phyloP scores from a whole-genome alignment of 2,329 filamentous ascomycete genomes.

The Penicillium rolfsii region DNA sequence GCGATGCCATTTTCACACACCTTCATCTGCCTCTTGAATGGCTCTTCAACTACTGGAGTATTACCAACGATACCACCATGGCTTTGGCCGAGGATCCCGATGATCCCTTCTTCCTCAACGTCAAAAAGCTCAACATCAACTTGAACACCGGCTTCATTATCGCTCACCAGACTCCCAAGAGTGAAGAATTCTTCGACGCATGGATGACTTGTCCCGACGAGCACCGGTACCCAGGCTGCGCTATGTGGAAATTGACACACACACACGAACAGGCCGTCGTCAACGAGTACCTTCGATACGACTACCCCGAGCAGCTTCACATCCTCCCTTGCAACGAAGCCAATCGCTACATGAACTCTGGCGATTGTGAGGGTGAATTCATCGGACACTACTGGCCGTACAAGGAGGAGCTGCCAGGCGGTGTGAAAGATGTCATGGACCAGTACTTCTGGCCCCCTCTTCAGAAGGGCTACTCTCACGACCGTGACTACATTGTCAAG shows the following conservation, averaged over 20 bases:
- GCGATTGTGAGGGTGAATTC: not conserved
- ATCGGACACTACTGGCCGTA: not conserved
- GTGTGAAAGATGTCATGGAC: not conserved
- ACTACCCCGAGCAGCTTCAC: not conserved
- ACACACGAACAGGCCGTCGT: not conserved
- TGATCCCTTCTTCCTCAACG: not conserved
- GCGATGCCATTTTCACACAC: slow-evolving; percentile 49
- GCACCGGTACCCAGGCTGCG: not conserved
- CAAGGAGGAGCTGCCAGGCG: not conserved
- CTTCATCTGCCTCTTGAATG: slow-evolving; percentile 53
- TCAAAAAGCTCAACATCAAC: not conserved
- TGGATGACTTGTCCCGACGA: not conserved
- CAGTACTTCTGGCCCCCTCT: not conserved
- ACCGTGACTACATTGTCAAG: not conserved
- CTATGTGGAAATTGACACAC: not conserved
- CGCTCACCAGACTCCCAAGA: not conserved
- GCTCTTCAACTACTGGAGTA: slow-evolving; percentile 42
- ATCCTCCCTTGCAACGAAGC: not conserved
- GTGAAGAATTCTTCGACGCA: not conserved
- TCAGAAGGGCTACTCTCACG: not conserved
- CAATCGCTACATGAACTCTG: not conserved
- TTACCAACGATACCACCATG: not conserved
- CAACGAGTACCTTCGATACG: not conserved
- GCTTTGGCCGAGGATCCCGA: not conserved
- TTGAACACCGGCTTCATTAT: not conserved